Evolutionary conservation across 257 asterid species (phyloP), one percentile per base, ranked within the genome.

Genomic region (Ballota nigra): DNA sequence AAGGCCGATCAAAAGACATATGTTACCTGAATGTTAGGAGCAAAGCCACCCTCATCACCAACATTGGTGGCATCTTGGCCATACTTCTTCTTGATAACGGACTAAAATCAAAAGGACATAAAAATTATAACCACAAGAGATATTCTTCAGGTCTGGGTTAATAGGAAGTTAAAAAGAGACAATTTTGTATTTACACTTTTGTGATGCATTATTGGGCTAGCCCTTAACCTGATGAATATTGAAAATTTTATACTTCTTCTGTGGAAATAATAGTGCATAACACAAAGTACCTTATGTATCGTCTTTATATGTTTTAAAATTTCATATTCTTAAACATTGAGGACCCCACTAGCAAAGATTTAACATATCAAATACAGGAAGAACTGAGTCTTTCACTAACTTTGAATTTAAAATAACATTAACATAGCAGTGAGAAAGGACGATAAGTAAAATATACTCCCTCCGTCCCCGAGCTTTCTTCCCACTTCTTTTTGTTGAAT

Each of bases 1-100:
- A 19, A 34, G 41, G 33, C 43, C 0, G 61, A 31, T 7, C 38
- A 65, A 53, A 20, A 26, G 64, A 64, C 10, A 71, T 49, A 22
- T 36, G 26, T 53, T 49, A 85, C 97, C 91, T 90, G 97, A 81
- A 92, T 92, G 77, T 92, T 92, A 36, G 97, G 98, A 70, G 97
- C 97, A 87, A 92, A 92, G 73, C 96, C 97, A 80, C 96, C 96
- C 82, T 92, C 96, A 60, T 92, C 97, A 71, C 96, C 97, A 24
- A 92, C 96, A 77, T 92, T 92, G 60, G 96, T 89, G 73, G 97
- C 96, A 81, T 92, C 96, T 79, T 92, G 97, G 22, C 96, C 96
- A 38, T 92, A 89, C 60, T 92, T 92, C 90, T 89, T 92, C 93
- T 92, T 92, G 63, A 92, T 92, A 51, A 92, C 98, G 79, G 96